Evolutionary conservation across 2,329 filamentous ascomycete species (phyloP), one percentile per base, ranked within the genome.

Genomic region (Penicillium sp.): DNA sequence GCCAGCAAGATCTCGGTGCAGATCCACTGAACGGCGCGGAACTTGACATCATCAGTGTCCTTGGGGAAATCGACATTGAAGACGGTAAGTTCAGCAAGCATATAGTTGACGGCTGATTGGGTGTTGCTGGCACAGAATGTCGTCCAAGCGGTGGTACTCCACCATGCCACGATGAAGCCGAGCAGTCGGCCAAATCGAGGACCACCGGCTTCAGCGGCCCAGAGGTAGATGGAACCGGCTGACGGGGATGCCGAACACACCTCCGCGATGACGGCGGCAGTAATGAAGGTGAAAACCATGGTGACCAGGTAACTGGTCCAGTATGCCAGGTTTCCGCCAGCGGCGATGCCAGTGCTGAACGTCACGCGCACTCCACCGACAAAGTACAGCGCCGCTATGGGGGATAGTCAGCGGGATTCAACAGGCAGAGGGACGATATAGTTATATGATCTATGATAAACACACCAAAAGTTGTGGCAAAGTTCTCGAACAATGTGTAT

Each of bases 161-260:
- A 86, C 83, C 83, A 86, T 0, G 83, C 83, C n/a, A 85, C 83
- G n/a, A 84, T 70, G 65, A 84, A 85, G 16, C 83, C 83, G 50
- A 85, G 77, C 0, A 85, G 71, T 24, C 83, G 70, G n/a, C 83
- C 82, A 59, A 75, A 85, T 19, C 75, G 75, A 23, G 77, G 80
- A 5, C 83, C 83, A 39, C 82, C 83, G 16, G 82, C 75, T 60
- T 85, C 83, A 36, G 83, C 83, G n/a, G 83, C 83, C 83, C 83
- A 85, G 16, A 85, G 76, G 56, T 85, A 85, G 63, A 85, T 85
- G 2, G 81, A 84, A 0, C 83, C 83, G 11, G 83, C 82, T 2
- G 83, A 79, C 0, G 83, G 83, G 2, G 83, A 78, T 3, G 83
- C 83, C 19, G 83, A 85, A 61, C 83, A 86, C 34, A 84, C 81